phyloP scores from a whole-genome alignment of 1,284 basidiomycete species.

The Boletus mariae region DNA sequence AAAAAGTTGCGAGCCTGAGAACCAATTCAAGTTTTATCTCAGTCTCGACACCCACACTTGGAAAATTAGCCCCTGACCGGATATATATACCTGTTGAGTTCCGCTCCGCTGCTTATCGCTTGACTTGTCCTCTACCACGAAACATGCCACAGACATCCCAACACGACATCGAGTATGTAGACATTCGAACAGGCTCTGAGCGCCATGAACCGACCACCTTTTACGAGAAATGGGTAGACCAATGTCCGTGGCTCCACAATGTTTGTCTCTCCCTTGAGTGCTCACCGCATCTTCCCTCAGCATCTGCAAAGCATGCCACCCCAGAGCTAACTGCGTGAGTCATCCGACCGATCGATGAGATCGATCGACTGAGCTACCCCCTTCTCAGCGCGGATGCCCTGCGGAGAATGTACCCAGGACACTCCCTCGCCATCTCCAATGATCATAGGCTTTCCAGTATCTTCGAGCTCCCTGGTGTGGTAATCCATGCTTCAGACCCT shows the following conservation, averaged over 20 bases:
- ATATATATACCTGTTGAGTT: conserved; percentile 6
- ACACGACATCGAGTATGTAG: conserved; percentile 29
- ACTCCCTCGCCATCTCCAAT: conserved; percentile 54
- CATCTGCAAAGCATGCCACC: conserved; percentile 46
- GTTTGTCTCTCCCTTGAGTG: background rate
- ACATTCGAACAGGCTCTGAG: conserved; percentile 10
- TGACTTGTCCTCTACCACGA: background rate
- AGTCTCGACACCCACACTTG: conserved; percentile 5
- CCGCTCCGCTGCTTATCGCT: background rate
- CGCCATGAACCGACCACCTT: conserved; percentile 32
- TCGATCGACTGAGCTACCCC: conserved; percentile 4
- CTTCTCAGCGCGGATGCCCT: conserved; percentile 47
- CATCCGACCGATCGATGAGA: background rate
- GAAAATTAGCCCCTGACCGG: conserved; percentile 22
- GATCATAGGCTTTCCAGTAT: conserved; percentile 47
- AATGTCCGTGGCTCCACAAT: conserved; percentile 37
- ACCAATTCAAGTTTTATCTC: conserved; percentile 18
- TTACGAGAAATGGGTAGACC: conserved; percentile 51
- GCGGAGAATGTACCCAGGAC: conserved; percentile 55
- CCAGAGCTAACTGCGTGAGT: conserved; percentile 47
- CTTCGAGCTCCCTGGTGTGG: conserved; percentile 49
- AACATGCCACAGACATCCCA: conserved; percentile 13
- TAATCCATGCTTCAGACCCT: conserved; percentile 35
- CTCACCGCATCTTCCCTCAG: conserved; percentile 29
- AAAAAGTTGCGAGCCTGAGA: conserved; percentile 2